phyloP scores from a whole-genome alignment of 2,329 filamentous ascomycete species.

The Chrysoporthe deuterocubensis region DNA sequence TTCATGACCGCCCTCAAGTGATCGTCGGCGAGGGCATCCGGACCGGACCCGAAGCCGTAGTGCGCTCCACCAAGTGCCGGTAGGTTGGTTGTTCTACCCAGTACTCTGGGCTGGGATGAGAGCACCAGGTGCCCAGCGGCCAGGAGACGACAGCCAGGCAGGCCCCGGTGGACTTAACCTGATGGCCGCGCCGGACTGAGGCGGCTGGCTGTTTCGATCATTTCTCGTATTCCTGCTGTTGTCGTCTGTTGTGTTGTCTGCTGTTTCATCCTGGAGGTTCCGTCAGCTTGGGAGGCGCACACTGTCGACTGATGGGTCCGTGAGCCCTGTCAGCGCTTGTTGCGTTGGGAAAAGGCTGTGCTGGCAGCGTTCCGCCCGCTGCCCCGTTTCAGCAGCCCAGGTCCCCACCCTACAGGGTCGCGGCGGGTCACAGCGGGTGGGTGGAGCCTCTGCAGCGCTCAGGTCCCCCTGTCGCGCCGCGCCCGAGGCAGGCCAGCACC shows the following conservation, averaged over 20 bases:
- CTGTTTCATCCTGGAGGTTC: constrained; percentile 1
- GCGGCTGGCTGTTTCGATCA: not conserved
- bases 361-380: constrained; percentile 4
- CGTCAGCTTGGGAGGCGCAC: not conserved
- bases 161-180: not conserved
- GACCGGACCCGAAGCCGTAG: too few relatives aligned
- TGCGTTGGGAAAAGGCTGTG: constrained; percentile 8
- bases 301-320: not conserved
- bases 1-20: not conserved
- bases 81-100: too few relatives aligned
- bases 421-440: not conserved
- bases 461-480: not conserved
- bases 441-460: constrained; percentile 3
- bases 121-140: not conserved
- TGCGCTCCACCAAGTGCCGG: too few relatives aligned
- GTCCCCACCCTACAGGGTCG: not conserved
- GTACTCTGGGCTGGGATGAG: not conserved
- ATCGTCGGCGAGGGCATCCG: too few relatives aligned
- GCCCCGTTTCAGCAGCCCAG: constrained; percentile 4
- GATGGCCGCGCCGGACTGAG: not conserved
- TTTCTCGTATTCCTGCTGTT: not conserved
- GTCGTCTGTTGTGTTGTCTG: not conserved
- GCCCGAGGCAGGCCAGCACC: constrained; percentile 5
- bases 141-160: not conserved
- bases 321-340: constrained; percentile 10